These are phyloP conservation scores for Cadophora luteo-olivacea DNA, from an alignment of 2,329 filamentous ascomycete species.

Conservation along the genomic window DNA sequence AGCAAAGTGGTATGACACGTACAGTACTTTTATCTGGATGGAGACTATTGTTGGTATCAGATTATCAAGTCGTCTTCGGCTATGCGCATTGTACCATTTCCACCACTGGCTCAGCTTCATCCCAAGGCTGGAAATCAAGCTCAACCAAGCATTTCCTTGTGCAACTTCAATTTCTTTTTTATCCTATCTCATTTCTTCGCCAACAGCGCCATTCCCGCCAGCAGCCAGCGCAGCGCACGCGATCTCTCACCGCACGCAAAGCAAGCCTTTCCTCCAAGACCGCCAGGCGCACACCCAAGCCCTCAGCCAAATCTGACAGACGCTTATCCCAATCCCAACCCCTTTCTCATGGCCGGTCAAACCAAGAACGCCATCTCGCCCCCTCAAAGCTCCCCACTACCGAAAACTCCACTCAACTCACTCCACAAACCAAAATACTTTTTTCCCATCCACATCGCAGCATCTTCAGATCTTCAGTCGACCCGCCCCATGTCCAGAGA, in stretches of 20 bases:
- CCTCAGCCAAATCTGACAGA: neutral
- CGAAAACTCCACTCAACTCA: neutral
- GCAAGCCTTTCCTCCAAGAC: neutral
- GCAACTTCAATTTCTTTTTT: neutral
- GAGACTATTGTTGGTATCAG: neutral
- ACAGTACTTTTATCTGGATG: neutral
- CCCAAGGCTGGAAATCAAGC: conserved; percentile 6
- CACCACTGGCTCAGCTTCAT: neutral
- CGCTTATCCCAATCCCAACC: conserved; percentile 1
- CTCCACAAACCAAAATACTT: conserved; percentile 6
- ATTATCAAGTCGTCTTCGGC: conserved; percentile 4
- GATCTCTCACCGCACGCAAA: neutral
- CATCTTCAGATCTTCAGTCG: neutral
- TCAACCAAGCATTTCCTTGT: conserved; percentile 5
- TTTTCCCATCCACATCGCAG: no score
- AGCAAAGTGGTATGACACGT: neutral
- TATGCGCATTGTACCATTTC: neutral
- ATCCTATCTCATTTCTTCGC: neutral
- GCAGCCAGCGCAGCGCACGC: neutral
- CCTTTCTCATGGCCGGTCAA: neutral
- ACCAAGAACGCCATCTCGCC: neutral
- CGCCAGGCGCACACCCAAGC: conserved; percentile 1
- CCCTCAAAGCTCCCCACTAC: neutral
- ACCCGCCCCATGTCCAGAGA: neutral
- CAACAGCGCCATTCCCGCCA: neutral